These are phyloP conservation scores for Nasturtium officinale DNA, from an alignment of 345 rosid species.

Conservation along the genomic window DNA sequence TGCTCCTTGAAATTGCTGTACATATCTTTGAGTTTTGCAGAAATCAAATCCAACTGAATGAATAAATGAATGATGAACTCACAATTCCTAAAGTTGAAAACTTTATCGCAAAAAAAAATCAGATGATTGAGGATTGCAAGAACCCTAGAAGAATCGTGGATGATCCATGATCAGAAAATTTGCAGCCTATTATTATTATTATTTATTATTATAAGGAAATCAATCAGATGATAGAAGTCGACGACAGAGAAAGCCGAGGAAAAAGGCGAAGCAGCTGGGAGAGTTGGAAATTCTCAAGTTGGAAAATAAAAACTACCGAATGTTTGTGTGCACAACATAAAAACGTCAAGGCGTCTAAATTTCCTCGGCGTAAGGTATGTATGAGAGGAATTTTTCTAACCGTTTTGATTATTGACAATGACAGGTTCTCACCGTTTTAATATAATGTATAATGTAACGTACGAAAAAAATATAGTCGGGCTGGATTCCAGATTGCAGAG, in stretches of 20 bases:
- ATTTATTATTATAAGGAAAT: background rate
- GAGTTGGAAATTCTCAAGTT: background rate
- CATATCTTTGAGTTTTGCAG: constrained; percentile 43
- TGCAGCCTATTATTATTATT: background rate
- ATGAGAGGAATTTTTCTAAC: background rate
- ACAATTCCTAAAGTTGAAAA: background rate
- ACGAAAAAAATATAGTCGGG: background rate
- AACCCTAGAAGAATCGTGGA: constrained; percentile 16
- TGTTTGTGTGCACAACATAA: background rate
- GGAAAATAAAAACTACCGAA: constrained; percentile 1
- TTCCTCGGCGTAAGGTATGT: background rate
- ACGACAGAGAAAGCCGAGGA: background rate
- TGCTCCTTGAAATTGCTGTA: constrained; percentile 95
- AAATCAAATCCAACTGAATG: background rate
- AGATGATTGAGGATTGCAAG: background rate
- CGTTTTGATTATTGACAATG: background rate
- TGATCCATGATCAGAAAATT: constrained; percentile 26
- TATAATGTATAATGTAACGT: too few species aligned
- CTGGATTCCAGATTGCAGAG: too few species aligned
- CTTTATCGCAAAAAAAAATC: background rate
- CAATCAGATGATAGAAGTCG: background rate
- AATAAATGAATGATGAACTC: background rate
- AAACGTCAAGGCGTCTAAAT: constrained; percentile 23
- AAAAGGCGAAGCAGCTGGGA: background rate
- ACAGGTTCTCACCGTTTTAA: background rate